These are phyloP conservation scores for Vigna hirtella DNA, from an alignment of 306 rosid genomes.

Conservation along the genomic window DNA sequence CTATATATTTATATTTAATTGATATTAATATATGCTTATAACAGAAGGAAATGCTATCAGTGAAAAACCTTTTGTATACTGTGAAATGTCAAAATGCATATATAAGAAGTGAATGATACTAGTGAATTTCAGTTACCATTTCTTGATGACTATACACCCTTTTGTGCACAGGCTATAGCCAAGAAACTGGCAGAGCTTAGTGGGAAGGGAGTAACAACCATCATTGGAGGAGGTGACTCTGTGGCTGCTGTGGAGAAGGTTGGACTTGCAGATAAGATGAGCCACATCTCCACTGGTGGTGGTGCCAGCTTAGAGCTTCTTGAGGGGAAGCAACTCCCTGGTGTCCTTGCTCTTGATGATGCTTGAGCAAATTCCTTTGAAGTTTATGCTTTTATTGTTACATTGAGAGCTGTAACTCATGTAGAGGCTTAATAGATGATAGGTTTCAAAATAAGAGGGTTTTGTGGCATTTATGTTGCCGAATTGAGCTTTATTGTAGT, in stretches of 20 bases:
- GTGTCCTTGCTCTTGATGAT: slow-evolving; percentile 88
- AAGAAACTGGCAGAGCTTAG: slow-evolving; percentile 90
- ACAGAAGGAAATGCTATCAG: background rate
- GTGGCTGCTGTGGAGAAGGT: slow-evolving; percentile 98
- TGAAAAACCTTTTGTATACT: background rate
- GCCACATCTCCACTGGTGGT: slow-evolving; percentile 97
- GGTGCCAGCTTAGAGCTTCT: slow-evolving; percentile 99
- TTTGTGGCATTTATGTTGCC: slow-evolving; percentile 41
- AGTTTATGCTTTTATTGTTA: slow-evolving; percentile 37
- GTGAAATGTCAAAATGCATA: background rate
- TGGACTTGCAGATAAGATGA: slow-evolving; percentile 94
- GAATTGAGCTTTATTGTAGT: slow-evolving; percentile 36
- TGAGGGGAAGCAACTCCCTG: slow-evolving; percentile 94
- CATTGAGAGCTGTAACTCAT: slow-evolving; percentile 46
- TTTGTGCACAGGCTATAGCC: slow-evolving; percentile 69
- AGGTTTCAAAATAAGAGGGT: slow-evolving; percentile 51
- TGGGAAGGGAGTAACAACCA: slow-evolving; percentile 90
- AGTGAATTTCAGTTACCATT: background rate
- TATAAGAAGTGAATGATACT: background rate
- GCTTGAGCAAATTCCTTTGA: slow-evolving; percentile 56
- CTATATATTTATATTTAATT: background rate
- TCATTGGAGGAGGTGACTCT: slow-evolving; percentile 97
- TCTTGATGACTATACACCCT: background rate
- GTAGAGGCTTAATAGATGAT: slow-evolving; percentile 62
- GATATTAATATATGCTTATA: background rate